Percentiles rank a stretch among this genome's conserved stretches.
phyloP scores from a whole-genome alignment of 495 filamentous ascomycete species.

The Penicillium ucsense region DNA sequence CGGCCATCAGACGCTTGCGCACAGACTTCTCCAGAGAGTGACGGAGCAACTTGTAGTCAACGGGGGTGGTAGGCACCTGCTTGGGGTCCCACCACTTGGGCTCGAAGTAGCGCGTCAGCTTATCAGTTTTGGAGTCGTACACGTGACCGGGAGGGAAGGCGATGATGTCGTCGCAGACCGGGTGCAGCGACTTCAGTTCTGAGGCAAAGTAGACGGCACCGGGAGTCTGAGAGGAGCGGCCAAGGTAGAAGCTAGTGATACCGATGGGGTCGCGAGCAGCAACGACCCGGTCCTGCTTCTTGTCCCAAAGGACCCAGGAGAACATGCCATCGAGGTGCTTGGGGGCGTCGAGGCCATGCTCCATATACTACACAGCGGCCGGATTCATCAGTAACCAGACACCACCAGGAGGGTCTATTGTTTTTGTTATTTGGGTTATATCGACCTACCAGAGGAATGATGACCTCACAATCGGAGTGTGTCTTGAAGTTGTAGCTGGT shows the following conservation, averaged over 20 bases:
- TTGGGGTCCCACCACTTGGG: slow-evolving; percentile 86
- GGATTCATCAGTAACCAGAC: slow-evolving; percentile 1
- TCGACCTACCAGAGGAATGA: slow-evolving; percentile 79
- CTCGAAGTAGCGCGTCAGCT: slow-evolving; percentile 76
- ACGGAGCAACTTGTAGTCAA: slow-evolving; percentile 73
- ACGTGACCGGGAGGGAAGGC: slow-evolving; percentile 91
- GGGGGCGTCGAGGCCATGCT: slow-evolving; percentile 86
- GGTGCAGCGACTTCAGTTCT: slow-evolving; percentile 86
- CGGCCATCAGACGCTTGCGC: slow-evolving; percentile 94
- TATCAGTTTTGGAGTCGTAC: slow-evolving; percentile 82
- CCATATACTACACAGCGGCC: slow-evolving; percentile 55
- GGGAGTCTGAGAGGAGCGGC: slow-evolving; percentile 73
- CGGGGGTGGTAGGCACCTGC: slow-evolving; percentile 63
- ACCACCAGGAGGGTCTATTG: background rate
- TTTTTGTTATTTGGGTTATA: background rate
- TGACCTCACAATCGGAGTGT: slow-evolving; percentile 94
- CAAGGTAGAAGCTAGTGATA: slow-evolving; percentile 95
- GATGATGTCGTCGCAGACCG: slow-evolving; percentile 91
- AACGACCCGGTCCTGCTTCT: slow-evolving; percentile 77
- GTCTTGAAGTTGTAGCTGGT: slow-evolving; percentile 88
- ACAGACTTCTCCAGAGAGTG: slow-evolving; percentile 82
- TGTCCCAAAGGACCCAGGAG: slow-evolving; percentile 96
- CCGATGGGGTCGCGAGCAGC: slow-evolving; percentile 95
- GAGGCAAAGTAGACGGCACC: slow-evolving; percentile 90
- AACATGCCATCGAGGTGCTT: slow-evolving; percentile 99